Base-by-base conservation (phyloP, 768 basidiomycete species). In the Hygrophoropsis aurantiaca region DNA sequence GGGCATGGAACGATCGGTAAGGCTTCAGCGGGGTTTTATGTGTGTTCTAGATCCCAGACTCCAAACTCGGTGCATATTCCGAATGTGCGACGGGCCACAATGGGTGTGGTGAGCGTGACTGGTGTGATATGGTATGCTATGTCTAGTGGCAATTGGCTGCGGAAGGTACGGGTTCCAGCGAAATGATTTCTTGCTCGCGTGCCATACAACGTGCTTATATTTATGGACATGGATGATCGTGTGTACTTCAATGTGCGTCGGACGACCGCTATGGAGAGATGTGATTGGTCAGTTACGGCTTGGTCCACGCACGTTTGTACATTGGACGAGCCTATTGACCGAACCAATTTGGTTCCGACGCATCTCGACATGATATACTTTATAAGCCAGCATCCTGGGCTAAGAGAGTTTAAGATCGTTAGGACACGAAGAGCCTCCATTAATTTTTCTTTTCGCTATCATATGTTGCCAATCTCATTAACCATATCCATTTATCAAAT, bases 171-270 rank as follows among this genome's bases (percentile, higher is more conserved):
- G 19, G 24, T 26, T 34, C 15, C 19, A 15, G 25, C 21, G 18
- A n/a, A 27, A 34, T 41, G 16, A 16, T 7, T 25, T 27, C 23
- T 25, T 56, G 58, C 55, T 57, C 61, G 61, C 57, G 62, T 61
- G 59, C 53, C 34, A 25, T 49, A 38, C 44, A 51, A 57, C 52
- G 58, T 58, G 57, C 40, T 15, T 51, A 32, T 51, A 35, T 37
- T 37, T 23, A 40, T 32, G 40, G 37, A 8, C 32, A 18, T n/a
- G 20, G 6, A 16, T n/a, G n/a, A 21, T 16, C 16, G 16, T n/a
- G 33, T 16, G 8, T 11, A 19, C 23, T 48, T n/a, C 33, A 39
- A 36, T 18, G 25, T 48, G 37, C 39, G 25, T 38, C 51, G 44
- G 32, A 53, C 50, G 52, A 53, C 52, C 41, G 13, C 6, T 42